Percentiles rank a stretch among this genome's conserved stretches.
These are phyloP conservation scores for Metarhizium anisopliae DNA, from an alignment of 2,329 filamentous ascomycete genomes.

Conservation along the genomic window DNA sequence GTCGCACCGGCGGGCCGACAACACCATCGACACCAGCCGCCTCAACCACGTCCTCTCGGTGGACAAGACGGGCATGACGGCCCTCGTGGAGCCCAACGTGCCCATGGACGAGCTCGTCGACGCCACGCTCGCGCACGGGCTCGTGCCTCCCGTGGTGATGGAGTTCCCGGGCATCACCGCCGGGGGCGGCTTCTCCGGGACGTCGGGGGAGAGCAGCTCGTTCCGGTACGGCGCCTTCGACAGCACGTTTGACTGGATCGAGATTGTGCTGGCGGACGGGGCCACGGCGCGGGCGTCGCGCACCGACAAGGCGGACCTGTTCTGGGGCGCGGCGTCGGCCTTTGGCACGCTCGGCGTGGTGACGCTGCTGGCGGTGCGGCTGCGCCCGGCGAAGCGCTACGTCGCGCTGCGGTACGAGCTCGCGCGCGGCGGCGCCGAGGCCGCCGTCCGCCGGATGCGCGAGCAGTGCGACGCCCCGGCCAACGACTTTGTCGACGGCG, in stretches of 20 bases:
- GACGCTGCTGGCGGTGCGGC: slow-evolving; percentile 52
- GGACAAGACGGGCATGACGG: slow-evolving; percentile 42
- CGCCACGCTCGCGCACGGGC: slow-evolving; percentile 42
- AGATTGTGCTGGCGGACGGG: slow-evolving; percentile 57
- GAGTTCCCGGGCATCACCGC: slow-evolving; percentile 66
- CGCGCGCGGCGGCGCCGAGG: slow-evolving; percentile 24
- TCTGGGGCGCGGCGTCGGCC: slow-evolving; percentile 55
- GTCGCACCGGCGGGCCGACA: slow-evolving; percentile 36
- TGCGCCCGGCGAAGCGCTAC: slow-evolving; percentile 44
- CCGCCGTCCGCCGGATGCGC: slow-evolving; percentile 33
- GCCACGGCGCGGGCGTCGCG: slow-evolving; percentile 45
- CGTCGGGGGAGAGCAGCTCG: slow-evolving; percentile 58
- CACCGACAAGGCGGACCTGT: slow-evolving; percentile 47
- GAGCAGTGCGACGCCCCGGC: slow-evolving; percentile 27
- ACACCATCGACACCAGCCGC: slow-evolving; percentile 57
- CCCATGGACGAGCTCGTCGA: slow-evolving; percentile 56
- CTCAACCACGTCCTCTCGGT: slow-evolving; percentile 55
- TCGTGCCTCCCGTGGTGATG: slow-evolving; percentile 60
- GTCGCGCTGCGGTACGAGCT: slow-evolving; percentile 51
- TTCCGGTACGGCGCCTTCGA: slow-evolving; percentile 61
- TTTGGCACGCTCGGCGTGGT: slow-evolving; percentile 60
- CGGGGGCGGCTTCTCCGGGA: slow-evolving; percentile 59
- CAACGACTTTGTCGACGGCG: slow-evolving; percentile 60
- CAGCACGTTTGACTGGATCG: slow-evolving; percentile 49
- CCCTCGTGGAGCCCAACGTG: slow-evolving; percentile 62